Percentiles rank a stretch among this genome's conserved stretches.
phyloP scores from a whole-genome alignment of 225 moss, liverwort and hornwort genomes.

The Neckera pumila region DNA sequence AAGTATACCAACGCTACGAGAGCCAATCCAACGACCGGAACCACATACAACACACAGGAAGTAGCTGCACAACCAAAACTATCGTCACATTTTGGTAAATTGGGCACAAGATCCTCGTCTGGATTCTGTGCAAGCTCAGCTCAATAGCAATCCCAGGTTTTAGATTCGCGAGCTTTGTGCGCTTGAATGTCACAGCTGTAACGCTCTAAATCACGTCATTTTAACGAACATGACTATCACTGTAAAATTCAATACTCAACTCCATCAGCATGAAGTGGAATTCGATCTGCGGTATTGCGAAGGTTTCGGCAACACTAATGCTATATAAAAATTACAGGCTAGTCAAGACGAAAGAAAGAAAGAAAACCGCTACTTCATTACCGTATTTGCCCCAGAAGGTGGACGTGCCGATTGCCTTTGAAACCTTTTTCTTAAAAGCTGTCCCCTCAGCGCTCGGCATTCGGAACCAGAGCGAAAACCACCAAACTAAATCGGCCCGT shows the following conservation, averaged over 20 bases:
- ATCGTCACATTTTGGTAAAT: not conserved
- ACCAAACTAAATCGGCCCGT: slow-evolving; percentile 1
- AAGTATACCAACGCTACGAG: slow-evolving; percentile 22
- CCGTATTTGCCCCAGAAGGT: slow-evolving; percentile 21
- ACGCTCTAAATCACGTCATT: too few species aligned
- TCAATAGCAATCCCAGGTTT: not conserved
- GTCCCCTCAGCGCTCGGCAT: not conserved
- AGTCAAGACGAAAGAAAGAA: not conserved
- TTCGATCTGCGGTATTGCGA: not conserved
- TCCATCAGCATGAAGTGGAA: not conserved
- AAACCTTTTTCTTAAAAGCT: not conserved
- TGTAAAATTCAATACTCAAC: not conserved
- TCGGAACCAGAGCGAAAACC: slow-evolving; percentile 12
- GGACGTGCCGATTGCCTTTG: not conserved
- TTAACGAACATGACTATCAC: not conserved
- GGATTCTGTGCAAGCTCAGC: not conserved
- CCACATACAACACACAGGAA: slow-evolving; percentile 5
- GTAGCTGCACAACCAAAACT: slow-evolving; percentile 3
- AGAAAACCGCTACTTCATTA: not conserved
- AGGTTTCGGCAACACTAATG: not conserved
- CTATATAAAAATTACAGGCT: too few species aligned
- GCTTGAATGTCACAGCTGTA: not conserved
- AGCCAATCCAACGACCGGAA: slow-evolving; percentile 21
- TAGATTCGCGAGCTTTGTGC: not conserved
- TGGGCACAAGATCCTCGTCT: not conserved